phyloP scores from a whole-genome alignment of 75 land plant genomes.

The Larix kaempferi region DNA sequence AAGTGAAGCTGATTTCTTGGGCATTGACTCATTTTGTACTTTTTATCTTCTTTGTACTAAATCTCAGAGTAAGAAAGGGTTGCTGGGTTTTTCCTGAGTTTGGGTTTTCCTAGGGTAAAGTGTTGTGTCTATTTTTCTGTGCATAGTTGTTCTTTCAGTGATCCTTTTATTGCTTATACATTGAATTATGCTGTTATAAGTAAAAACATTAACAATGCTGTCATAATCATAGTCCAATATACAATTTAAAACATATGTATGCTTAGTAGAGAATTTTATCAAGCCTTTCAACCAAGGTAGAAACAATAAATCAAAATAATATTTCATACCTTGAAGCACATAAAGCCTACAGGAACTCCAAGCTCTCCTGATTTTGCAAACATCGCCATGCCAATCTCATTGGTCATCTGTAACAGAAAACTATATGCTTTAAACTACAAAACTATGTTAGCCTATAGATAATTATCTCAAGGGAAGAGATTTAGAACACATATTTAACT shows the following conservation, averaged over 20 bases:
- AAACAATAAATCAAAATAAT: background rate
- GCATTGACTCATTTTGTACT: too few species aligned
- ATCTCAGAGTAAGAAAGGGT: too few species aligned
- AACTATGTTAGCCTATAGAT: background rate
- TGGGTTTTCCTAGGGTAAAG: too few species aligned
- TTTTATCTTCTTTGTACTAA: too few species aligned
- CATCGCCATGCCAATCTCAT: conserved; percentile 78
- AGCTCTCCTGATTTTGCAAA: conserved; percentile 90
- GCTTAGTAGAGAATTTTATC: background rate
- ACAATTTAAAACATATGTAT: background rate
- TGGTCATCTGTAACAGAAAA: conserved; percentile 74
- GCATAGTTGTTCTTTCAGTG: too few species aligned
- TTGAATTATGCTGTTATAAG: too few species aligned
- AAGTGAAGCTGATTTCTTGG: too few species aligned
- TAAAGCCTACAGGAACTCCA: conserved; percentile 85
- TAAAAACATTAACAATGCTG: too few species aligned
- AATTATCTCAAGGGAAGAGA: background rate
- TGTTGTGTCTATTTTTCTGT: too few species aligned
- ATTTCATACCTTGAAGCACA: conserved; percentile 85
- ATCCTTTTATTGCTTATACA: too few species aligned
- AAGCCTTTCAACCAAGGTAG: background rate
- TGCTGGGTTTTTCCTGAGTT: too few species aligned
- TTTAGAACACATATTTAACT: background rate
- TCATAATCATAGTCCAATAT: background rate
- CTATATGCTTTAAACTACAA: background rate